Evolutionary conservation across 306 rosid genomes (phyloP).

Genomic region (Canavalia gladiata): DNA sequence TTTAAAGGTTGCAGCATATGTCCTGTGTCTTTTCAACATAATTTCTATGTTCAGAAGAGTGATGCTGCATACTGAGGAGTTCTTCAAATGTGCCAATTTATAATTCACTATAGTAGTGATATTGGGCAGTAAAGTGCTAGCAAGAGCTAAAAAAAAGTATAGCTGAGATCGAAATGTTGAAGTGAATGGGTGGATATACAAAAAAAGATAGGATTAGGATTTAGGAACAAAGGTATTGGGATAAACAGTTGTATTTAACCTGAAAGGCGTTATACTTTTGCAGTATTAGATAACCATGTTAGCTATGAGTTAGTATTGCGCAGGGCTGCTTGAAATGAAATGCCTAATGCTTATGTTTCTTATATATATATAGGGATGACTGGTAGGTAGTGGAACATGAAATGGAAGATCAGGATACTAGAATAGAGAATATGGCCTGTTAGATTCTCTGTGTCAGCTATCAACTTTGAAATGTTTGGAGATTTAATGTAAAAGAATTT

Average conservation of each 20-base stretch:
- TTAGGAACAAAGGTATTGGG: conserved; percentile 25
- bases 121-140: not conserved
- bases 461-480: conserved; percentile 31
- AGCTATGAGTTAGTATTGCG: conserved; percentile 6
- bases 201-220: conserved; percentile 36
- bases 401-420: not conserved
- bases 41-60: conserved; percentile 22
- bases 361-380: conserved; percentile 30
- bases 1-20: conserved; percentile 11
- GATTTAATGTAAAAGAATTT: conserved; percentile 13
- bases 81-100: conserved; percentile 21
- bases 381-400: conserved; percentile 20
- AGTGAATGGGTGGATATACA: not conserved
- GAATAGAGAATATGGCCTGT: conserved; percentile 25
- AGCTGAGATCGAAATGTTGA: not conserved
- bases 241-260: not conserved
- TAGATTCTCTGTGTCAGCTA: conserved; percentile 18
- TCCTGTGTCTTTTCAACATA: conserved; percentile 34
- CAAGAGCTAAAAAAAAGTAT: not conserved
- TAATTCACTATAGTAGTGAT: conserved; percentile 20
- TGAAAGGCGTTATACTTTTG: not conserved
- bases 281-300: conserved; percentile 17
- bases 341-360: conserved; percentile 7
- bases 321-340: conserved; percentile 34
- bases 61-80: conserved; percentile 5